phyloP scores from a whole-genome alignment of 208 protist genomes.

The Trypanosoma scelopori region DNA sequence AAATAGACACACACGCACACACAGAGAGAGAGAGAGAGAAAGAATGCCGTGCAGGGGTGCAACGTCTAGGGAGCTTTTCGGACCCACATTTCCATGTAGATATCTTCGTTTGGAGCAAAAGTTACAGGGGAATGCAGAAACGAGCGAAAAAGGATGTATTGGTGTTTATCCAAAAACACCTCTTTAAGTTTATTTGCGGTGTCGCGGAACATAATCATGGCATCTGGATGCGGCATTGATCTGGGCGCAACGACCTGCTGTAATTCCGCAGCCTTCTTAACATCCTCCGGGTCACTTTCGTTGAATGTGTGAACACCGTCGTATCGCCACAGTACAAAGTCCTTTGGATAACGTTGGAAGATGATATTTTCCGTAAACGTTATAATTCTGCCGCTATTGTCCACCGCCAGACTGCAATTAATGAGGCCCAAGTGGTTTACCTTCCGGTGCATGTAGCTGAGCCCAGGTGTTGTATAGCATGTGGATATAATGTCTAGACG shows the following conservation, averaged over 20 bases:
- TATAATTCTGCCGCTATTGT: slow-evolving; percentile 29
- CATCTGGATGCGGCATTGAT: slow-evolving; percentile 40
- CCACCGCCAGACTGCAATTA: slow-evolving; percentile 55
- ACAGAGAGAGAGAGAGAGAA: background rate
- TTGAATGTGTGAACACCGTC: slow-evolving; percentile 28
- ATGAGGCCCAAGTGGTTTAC: slow-evolving; percentile 49
- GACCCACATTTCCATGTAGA: slow-evolving; percentile 65
- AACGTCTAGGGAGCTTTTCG: background rate
- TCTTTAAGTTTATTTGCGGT: slow-evolving; percentile 31
- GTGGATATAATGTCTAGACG: slow-evolving; percentile 60
- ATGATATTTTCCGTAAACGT: slow-evolving; percentile 55
- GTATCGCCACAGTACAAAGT: slow-evolving; percentile 70
- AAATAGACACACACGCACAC: background rate
- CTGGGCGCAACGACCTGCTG: slow-evolving; percentile 12
- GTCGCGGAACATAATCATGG: slow-evolving; percentile 55
- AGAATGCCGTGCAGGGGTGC: too few species aligned
- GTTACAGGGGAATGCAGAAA: slow-evolving; percentile 46
- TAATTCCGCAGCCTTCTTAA: slow-evolving; percentile 15
- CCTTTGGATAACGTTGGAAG: slow-evolving; percentile 41
- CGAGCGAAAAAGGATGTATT: slow-evolving; percentile 35
- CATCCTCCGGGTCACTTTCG: slow-evolving; percentile 12
- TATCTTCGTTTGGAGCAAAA: slow-evolving; percentile 45
- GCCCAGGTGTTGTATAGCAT: slow-evolving; percentile 77
- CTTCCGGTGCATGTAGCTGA: slow-evolving; percentile 67
- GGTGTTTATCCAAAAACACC: slow-evolving; percentile 38